Conservation (phyloP, 164 flowering plant genomes). For the Buxus sempervirens region DNA sequence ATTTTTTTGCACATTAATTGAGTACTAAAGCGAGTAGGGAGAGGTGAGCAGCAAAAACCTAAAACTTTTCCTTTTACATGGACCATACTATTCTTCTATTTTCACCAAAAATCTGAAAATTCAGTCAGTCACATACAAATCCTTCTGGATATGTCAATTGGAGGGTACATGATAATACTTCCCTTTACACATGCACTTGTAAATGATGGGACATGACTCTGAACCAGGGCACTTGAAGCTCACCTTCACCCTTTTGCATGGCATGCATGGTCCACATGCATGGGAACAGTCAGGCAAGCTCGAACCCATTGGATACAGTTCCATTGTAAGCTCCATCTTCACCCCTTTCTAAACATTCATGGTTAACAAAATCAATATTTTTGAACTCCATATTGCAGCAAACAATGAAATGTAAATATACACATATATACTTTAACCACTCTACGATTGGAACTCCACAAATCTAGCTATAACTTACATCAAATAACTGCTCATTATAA, state of each 20-base stretch:
- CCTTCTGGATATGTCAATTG: conserved; percentile 27
- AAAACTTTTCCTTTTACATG: no score
- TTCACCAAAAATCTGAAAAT: not conserved
- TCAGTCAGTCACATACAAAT: not conserved
- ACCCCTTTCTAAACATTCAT: conserved; percentile 20
- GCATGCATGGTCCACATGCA: conserved; percentile 77
- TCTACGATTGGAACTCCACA: no score
- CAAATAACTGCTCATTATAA: no score
- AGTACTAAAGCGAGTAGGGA: not conserved
- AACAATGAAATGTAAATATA: not conserved
- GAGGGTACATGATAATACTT: conserved; percentile 63
- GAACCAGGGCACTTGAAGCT: conserved; percentile 62
- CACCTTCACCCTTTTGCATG: conserved; percentile 85
- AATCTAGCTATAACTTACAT: no score
- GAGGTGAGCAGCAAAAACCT: not conserved
- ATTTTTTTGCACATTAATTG: not conserved
- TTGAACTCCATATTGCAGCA: not conserved
- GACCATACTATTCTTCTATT: not conserved
- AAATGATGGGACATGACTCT: conserved; percentile 80
- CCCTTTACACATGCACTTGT: conserved; percentile 73
- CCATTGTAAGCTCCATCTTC: conserved; percentile 35
- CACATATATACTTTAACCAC: not conserved
- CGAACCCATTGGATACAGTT: conserved; percentile 61
- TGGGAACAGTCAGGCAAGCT: conserved; percentile 81
- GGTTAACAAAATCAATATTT: not conserved